Base-by-base conservation (phyloP, 2,329 filamentous ascomycete genomes). In the Colletotrichum sp. region DNA sequence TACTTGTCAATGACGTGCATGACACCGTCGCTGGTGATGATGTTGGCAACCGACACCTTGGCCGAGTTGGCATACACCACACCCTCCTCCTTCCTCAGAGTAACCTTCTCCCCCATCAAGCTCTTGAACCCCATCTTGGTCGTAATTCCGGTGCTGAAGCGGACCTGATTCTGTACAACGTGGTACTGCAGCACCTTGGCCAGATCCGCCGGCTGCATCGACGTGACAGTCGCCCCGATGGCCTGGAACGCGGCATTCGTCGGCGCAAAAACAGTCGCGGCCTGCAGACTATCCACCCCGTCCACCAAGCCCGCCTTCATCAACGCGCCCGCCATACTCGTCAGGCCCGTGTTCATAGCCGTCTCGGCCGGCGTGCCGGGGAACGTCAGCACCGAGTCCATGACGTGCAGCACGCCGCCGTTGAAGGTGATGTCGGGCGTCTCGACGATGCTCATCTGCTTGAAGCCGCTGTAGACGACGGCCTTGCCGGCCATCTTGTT, bases 181-280 rank as follows among this genome's bases (percentile, higher is more conserved):
- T 95, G 93, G 83, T 95, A 95, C 36, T 87, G 84, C 38, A 94
- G 86, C 62, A 94, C 87, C 32, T 81, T 82, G 3, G 86, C 82
- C 2, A 94, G 85, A 16, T 91, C 82, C 15, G 86, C 82, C 1
- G 83, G 81, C 26, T 86, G 86, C 56, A 92, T 82, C 72, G 87
- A 86, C 36, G 83, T 80, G 15, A 91, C 80, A 26, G 88, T 84
- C 65, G 87, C 90, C 70, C 89, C 90, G 60, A 94, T 89, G 26
- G 84, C 83, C 58, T 88, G 85, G 84, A 94, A 91, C 10, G 91
- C 92, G 1, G 84, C 84, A 80, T 93, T 91, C 79, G 84, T 87
- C 3, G 93, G 92, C 1, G 89, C 92, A 77, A 94, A 94, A 71
- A 94, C 86, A 71, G 93, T 94, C 5, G 81, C 79, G 2, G 80